Conservation (phyloP, 768 basidiomycete genomes). For the Phallus indusiatus region DNA sequence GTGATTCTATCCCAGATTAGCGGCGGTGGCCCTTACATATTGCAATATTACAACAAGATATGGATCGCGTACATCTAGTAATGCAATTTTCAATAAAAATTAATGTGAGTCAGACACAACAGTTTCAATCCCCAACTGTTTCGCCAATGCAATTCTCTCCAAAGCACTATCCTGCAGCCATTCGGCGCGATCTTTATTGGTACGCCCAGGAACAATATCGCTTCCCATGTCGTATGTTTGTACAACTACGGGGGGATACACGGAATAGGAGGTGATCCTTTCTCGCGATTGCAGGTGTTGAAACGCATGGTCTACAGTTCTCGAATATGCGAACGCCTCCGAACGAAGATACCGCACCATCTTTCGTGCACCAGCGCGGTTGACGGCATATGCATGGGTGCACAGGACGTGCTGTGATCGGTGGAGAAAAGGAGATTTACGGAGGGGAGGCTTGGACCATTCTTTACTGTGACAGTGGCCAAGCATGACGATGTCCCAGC, state of each 20-base stretch:
- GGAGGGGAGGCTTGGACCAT: not conserved
- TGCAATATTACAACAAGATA: too few relatives aligned
- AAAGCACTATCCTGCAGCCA: slow-evolving; percentile 1
- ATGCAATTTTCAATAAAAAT: too few relatives aligned
- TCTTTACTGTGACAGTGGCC: slow-evolving; percentile 8
- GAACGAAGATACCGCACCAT: slow-evolving; percentile 2
- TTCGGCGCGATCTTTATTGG: not conserved
- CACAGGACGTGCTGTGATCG: not conserved
- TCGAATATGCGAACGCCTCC: slow-evolving; percentile 6
- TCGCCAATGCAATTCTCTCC: not conserved
- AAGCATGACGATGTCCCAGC: slow-evolving; percentile 7
- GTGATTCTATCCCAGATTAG: too few relatives aligned
- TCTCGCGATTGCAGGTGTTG: not conserved
- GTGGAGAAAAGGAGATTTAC: slow-evolving; percentile 1
- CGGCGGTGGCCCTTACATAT: too few relatives aligned
- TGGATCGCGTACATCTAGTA: too few relatives aligned
- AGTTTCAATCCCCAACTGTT: too few relatives aligned
- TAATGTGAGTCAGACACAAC: too few relatives aligned
- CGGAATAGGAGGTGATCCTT: not conserved
- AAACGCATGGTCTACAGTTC: slow-evolving; percentile 4
- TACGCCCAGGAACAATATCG: slow-evolving; percentile 4
- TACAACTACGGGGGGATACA: slow-evolving; percentile 3
- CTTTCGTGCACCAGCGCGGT: not conserved
- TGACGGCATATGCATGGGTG: slow-evolving; percentile 8
- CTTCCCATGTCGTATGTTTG: slow-evolving; percentile 7